These are phyloP conservation scores for Bombardia bombarda DNA, from an alignment of 495 filamentous ascomycete species.

Conservation along the genomic window DNA sequence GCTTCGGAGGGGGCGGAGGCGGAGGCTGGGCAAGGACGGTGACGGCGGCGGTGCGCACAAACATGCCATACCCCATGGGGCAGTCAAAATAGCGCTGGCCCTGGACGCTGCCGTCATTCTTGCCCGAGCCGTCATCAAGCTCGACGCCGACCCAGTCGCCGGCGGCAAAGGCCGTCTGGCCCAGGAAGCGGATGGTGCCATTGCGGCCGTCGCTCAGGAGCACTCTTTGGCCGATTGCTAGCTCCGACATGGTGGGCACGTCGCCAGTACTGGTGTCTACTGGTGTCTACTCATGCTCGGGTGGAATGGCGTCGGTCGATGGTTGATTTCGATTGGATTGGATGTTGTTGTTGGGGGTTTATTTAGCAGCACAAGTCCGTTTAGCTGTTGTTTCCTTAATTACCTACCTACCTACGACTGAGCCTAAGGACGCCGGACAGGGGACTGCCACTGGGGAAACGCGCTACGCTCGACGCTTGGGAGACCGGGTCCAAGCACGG, in stretches of 20 bases:
- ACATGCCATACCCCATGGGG: slow-evolving; percentile 74
- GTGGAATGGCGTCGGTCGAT: neutral
- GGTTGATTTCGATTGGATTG: neutral
- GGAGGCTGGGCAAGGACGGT: slow-evolving; percentile 52
- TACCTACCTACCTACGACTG: no score
- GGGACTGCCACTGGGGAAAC: no score
- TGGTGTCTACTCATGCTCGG: neutral
- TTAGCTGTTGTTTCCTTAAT: no score
- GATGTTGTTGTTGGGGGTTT: neutral
- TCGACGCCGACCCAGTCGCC: slow-evolving; percentile 91
- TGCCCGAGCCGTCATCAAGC: slow-evolving; percentile 73
- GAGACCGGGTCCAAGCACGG: no score
- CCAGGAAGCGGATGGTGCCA: slow-evolving; percentile 72
- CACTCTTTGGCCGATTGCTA: slow-evolving; percentile 44
- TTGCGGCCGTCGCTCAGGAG: slow-evolving; percentile 67
- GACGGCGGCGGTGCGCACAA: slow-evolving; percentile 60
- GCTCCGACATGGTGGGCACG: slow-evolving; percentile 29
- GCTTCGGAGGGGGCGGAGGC: slow-evolving; percentile 17
- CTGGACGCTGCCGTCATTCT: slow-evolving; percentile 90
- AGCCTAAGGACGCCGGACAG: no score
- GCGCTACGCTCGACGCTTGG: no score
- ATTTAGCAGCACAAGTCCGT: no score
- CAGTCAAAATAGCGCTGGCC: slow-evolving; percentile 90
- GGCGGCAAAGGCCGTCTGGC: slow-evolving; percentile 64
- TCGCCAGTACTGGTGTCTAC: no score